Evolutionary conservation across 176 grass and related monocot species (phyloP).

Genomic region (Ananas comosus): DNA sequence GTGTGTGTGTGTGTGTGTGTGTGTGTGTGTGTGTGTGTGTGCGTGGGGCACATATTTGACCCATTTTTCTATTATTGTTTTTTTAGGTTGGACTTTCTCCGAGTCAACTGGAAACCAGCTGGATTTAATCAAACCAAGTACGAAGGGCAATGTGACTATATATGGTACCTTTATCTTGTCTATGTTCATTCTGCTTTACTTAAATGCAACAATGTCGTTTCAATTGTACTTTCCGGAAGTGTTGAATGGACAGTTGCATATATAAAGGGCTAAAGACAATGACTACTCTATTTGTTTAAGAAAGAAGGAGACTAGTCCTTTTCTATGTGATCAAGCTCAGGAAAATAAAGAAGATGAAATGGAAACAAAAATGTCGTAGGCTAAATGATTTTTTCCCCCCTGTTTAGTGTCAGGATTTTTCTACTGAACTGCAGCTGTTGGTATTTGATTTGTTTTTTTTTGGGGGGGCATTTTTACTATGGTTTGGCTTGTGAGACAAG

Average conservation of each 20-base stretch:
- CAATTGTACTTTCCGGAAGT: background rate
- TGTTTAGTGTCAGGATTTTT: too few relatives aligned
- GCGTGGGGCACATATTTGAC: background rate
- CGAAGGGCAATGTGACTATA: slow-evolving; percentile 49
- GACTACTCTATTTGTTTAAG: too few relatives aligned
- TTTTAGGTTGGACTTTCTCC: slow-evolving; percentile 64
- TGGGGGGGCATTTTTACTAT: background rate
- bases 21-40: too few relatives aligned
- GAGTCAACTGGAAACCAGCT: slow-evolving; percentile 46
- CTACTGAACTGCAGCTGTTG: background rate
- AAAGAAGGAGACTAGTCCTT: background rate
- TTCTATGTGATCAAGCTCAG: background rate
- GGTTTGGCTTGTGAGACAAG: background rate
- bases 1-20: too few relatives aligned
- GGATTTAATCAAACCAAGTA: slow-evolving; percentile 68
- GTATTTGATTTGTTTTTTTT: background rate
- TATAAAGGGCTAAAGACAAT: background rate
- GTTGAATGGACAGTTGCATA: background rate
- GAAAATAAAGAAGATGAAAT: background rate
- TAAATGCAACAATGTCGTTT: background rate
- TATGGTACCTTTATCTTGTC: slow-evolving; percentile 33
- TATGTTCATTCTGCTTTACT: background rate
- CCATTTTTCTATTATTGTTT: slow-evolving; percentile 20
- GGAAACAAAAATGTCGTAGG: background rate
- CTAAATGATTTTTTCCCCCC: background rate